Evolutionary conservation across 2,329 filamentous ascomycete species (phyloP).

Genomic region (Beauveria australis): DNA sequence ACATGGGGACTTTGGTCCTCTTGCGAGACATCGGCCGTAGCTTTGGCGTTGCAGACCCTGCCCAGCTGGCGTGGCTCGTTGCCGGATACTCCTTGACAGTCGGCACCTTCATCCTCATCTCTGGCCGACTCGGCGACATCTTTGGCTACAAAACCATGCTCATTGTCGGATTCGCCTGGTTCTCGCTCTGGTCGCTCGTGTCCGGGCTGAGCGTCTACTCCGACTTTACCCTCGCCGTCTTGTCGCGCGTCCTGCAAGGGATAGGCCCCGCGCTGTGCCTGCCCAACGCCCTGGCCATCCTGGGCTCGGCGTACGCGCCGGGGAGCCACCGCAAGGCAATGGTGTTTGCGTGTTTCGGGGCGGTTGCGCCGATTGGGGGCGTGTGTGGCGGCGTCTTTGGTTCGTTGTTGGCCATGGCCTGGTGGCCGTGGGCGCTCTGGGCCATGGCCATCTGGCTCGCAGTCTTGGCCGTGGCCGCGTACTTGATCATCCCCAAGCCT

Average conservation of each 20-base stretch:
- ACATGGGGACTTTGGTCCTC: constrained; percentile 33
- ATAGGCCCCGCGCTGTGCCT: constrained; percentile 55
- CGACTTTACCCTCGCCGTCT: constrained; percentile 36
- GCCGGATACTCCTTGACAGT: constrained; percentile 48
- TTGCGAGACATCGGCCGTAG: constrained; percentile 37
- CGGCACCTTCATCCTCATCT: constrained; percentile 50
- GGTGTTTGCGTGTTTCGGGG: constrained; percentile 45
- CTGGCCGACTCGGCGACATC: constrained; percentile 47
- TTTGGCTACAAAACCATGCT: constrained; percentile 51
- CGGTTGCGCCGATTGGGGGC: constrained; percentile 38
- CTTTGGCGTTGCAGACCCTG: constrained; percentile 35
- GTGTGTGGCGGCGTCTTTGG: constrained; percentile 34
- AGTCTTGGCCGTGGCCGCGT: constrained; percentile 23
- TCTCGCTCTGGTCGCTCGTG: constrained; percentile 42
- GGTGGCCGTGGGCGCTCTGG: constrained; percentile 44
- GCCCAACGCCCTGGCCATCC: constrained; percentile 55
- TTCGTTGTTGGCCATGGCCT: constrained; percentile 30
- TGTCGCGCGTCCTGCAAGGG: constrained; percentile 47
- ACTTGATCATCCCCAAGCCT: constrained; percentile 27
- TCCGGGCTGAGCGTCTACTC: constrained; percentile 35
- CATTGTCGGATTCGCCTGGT: constrained; percentile 46
- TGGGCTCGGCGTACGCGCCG: constrained; percentile 48
- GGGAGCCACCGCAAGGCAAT: constrained; percentile 49
- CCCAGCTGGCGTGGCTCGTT: constrained; percentile 46
- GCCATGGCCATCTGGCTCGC: constrained; percentile 28